phyloP scores from a whole-genome alignment of 1,284 basidiomycete genomes.

The Ceratobasidium sp. region DNA sequence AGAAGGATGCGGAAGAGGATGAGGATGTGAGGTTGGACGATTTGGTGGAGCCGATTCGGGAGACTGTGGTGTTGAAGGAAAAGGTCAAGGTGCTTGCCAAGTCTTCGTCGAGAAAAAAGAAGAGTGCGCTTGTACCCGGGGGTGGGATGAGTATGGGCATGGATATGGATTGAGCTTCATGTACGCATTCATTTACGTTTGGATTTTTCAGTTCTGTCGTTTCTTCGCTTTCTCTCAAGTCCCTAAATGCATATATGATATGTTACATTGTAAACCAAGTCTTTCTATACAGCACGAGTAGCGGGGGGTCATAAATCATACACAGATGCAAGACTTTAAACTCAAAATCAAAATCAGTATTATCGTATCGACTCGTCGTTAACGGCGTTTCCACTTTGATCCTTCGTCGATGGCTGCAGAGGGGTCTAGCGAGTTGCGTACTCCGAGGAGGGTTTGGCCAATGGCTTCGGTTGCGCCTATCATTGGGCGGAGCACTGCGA shows the following conservation, averaged over 20 bases:
- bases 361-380: slow-evolving; percentile 14
- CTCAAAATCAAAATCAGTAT: slow-evolving; percentile 2
- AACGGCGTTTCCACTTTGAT: slow-evolving; percentile 42
- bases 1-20: slow-evolving; percentile 17
- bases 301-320: slow-evolving; percentile 11
- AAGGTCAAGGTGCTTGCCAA: slow-evolving; percentile 85
- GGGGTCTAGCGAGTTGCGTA: slow-evolving; percentile 91
- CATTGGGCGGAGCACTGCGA: slow-evolving; percentile 96
- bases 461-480: slow-evolving; percentile 97
- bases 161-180: slow-evolving; percentile 61
- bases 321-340: slow-evolving; percentile 12
- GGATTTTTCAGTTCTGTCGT: slow-evolving; percentile 11
- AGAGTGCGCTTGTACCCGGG: slow-evolving; percentile 79
- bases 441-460: slow-evolving; percentile 92
- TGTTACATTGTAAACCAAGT: slow-evolving; percentile 30
- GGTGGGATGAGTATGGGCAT: slow-evolving; percentile 85
- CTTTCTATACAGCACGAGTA: slow-evolving; percentile 14
- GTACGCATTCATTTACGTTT: slow-evolving; percentile 7
- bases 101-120: slow-evolving; percentile 60
- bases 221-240: slow-evolving; percentile 23
- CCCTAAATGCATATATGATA: slow-evolving; percentile 41
- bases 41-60: slow-evolving; percentile 59
- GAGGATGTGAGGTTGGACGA: slow-evolving; percentile 54
- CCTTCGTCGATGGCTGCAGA: slow-evolving; percentile 51
- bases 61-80: slow-evolving; percentile 65